Conservation (phyloP, 78 protist species). For the Guillardia theta region DNA sequence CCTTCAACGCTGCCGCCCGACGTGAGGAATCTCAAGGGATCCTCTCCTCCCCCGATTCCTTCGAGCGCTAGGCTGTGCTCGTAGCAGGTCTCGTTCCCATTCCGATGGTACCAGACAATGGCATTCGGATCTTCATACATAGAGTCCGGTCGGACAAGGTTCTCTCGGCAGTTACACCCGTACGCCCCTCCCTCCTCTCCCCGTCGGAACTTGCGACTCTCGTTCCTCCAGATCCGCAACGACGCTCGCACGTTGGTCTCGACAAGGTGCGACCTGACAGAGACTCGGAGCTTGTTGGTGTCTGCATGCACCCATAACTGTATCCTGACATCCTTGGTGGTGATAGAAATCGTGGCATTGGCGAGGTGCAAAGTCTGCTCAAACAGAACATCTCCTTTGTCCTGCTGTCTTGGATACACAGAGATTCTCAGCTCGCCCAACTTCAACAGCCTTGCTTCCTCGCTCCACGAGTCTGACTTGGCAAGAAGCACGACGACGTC, state of each 20-base stretch:
- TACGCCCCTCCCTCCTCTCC: neutral
- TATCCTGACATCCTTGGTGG: neutral
- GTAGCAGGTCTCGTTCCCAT: neutral
- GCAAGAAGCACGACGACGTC: neutral
- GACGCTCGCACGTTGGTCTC: neutral
- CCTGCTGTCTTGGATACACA: neutral
- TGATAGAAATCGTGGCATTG: neutral
- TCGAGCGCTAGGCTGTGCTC: neutral
- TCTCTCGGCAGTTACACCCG: neutral
- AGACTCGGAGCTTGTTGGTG: too few relatives aligned
- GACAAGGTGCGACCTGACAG: too few relatives aligned
- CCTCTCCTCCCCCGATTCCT: neutral
- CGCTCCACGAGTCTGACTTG: neutral
- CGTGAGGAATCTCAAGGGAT: neutral
- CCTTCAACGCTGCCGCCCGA: neutral
- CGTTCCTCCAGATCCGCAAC: neutral
- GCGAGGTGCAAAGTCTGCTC: neutral
- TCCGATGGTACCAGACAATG: neutral
- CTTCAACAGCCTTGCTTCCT: neutral
- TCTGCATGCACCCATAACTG: too few relatives aligned
- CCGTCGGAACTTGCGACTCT: neutral
- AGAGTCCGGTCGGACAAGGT: neutral
- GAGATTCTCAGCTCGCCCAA: neutral
- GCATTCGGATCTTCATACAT: neutral
- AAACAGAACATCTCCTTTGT: neutral